These are phyloP conservation scores for Crithidia mellificae DNA, from an alignment of 208 protist genomes.

Conservation along the genomic window DNA sequence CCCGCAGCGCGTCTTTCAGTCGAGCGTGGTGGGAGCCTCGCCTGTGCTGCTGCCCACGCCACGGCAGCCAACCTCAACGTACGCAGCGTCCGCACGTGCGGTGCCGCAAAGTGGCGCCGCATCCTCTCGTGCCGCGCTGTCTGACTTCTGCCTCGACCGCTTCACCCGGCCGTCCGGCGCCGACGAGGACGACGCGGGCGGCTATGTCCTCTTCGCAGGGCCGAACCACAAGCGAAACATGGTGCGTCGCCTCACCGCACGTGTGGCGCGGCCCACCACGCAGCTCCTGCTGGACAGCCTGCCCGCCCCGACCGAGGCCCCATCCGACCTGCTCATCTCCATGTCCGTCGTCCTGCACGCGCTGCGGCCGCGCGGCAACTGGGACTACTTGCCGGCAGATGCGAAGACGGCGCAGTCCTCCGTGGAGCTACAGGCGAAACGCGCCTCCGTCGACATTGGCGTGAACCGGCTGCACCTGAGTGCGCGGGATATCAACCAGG, in stretches of 20 bases:
- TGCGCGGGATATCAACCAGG: constrained; percentile 60
- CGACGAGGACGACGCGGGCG: constrained; percentile 26
- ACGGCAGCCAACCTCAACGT: constrained; percentile 14
- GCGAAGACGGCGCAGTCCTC: constrained; percentile 36
- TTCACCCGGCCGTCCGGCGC: constrained; percentile 36
- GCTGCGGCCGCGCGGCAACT: constrained; percentile 72
- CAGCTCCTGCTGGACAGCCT: constrained; percentile 69
- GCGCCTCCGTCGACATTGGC: constrained; percentile 68
- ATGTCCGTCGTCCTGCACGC: constrained; percentile 77
- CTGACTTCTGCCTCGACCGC: constrained; percentile 59
- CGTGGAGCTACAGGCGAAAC: constrained; percentile 50
- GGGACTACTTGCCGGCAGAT: constrained; percentile 79
- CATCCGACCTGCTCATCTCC: constrained; percentile 59
- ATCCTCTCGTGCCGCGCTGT: constrained; percentile 14
- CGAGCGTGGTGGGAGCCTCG: constrained; percentile 42
- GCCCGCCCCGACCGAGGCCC: constrained; percentile 28
- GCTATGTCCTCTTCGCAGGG: constrained; percentile 82
- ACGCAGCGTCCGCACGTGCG: constrained; percentile 16
- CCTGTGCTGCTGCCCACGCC: constrained; percentile 33
- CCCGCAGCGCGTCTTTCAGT: constrained; percentile 19
- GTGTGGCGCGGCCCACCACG: constrained; percentile 49
- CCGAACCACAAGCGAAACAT: constrained; percentile 87
- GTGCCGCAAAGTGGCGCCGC: not conserved
- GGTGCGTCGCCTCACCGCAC: constrained; percentile 44
- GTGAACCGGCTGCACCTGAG: constrained; percentile 67